A percentile compares a stretch with the other conserved stretches of the same genome.
Conservation (phyloP, 495 filamentous ascomycete genomes). For the Podospora tetraspora region DNA sequence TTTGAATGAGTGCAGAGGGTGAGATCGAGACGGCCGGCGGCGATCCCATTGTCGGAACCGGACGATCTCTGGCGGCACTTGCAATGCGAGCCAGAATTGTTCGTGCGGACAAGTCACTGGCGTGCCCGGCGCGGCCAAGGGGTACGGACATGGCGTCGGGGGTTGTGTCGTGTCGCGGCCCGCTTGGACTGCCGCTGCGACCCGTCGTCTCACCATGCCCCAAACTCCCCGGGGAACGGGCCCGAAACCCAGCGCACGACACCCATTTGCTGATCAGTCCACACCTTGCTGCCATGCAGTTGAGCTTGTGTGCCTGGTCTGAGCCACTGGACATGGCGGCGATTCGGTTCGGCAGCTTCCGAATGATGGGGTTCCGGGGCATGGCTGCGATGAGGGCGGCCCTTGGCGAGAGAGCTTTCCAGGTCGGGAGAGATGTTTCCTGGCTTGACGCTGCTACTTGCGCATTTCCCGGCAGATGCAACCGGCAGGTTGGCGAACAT, state of each 20-base stretch:
- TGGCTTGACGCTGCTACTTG: not conserved
- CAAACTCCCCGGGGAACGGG: slow-evolving; percentile 6
- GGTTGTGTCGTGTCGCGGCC: slow-evolving; percentile 18
- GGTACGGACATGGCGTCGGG: slow-evolving; percentile 9
- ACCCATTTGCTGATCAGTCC: slow-evolving; percentile 17
- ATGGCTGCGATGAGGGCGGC: not conserved
- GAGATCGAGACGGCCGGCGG: slow-evolving; percentile 24
- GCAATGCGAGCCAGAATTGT: slow-evolving; percentile 7
- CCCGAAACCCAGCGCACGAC: not conserved
- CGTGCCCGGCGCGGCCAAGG: not conserved
- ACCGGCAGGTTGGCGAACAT: not conserved
- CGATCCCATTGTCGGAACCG: slow-evolving; percentile 26
- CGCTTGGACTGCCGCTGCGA: slow-evolving; percentile 1
- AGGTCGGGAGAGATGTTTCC: not conserved
- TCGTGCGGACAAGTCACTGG: not conserved
- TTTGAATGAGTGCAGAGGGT: slow-evolving; percentile 9
- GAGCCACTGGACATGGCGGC: not conserved
- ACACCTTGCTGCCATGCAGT: not conserved
- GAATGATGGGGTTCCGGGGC: not conserved
- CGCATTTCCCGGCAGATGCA: not conserved
- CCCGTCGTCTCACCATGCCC: slow-evolving; percentile 18
- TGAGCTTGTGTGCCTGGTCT: not conserved
- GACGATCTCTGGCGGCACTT: slow-evolving; percentile 15
- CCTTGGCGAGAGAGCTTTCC: not conserved
- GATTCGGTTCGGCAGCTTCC: not conserved